Base-by-base conservation (phyloP, 345 rosid species). In the Zanthoxylum bungeanum region DNA sequence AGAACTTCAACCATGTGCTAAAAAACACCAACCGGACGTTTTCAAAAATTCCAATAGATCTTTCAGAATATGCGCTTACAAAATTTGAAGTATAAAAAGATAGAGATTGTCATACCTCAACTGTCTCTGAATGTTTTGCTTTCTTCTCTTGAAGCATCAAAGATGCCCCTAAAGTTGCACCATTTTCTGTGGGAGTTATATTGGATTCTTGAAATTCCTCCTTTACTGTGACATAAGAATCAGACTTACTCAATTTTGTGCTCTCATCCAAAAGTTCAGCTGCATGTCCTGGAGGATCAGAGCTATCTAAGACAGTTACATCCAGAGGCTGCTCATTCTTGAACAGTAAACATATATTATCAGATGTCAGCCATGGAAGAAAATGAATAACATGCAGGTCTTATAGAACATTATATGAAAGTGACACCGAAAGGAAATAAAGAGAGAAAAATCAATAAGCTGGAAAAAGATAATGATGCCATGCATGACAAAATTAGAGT, bases 81-180 rank as follows among this genome's bases (percentile, higher is more conserved):
- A 30, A 36, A 36, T 37, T 36, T 22, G 69, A 73, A 63, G 52
- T 59, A 73, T 2, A 67, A 34, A 61, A 49, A 33, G 31, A 40
- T 55, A 65, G 64, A 30, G 66, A 44, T 8, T 67, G 60, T 47
- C 64, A 66, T 60, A 86, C 80, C 87, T 85, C 66, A 60, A 72
- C 78, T 69, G 71, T 75, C 68, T 39, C 47, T 10, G 73, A 47
- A 60, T 58, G 49, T 66, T 73, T 61, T 51, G 78, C 27, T 61
- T 58, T 71, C 28, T 75, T 75, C 75, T 73, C 82, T 37, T 69
- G 81, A 85, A 76, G 71, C 73, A 50, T 74, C 61, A 68, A 66
- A 37, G 66, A 73, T 58, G 77, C 46, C 37, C 74, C 63, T 28
- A 37, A 62, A 55, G 67, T 52, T 3, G 51, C 21, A 64, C 51